Evolutionary conservation across 805 yeast genomes (phyloP).

Genomic region (Cyberlindnera xylosilytica): DNA sequence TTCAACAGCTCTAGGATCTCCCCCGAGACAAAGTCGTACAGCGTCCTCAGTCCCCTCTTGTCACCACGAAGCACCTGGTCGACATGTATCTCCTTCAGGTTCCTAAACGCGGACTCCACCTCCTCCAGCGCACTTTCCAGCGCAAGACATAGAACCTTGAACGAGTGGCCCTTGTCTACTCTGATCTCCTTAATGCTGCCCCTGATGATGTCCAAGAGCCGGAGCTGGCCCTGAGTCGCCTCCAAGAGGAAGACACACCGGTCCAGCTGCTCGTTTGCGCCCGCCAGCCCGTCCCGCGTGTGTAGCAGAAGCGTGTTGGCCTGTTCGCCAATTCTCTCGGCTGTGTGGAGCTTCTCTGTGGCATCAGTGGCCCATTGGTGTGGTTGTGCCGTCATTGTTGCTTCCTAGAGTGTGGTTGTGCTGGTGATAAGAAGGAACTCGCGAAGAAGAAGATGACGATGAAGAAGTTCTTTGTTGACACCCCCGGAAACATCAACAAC

Average conservation of each 20-base stretch:
- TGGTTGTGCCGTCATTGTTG: background rate
- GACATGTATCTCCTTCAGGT: conserved; percentile 23
- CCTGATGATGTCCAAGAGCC: conserved; percentile 33
- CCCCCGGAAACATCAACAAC: background rate
- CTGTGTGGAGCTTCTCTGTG: conserved; percentile 42
- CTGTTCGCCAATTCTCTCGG: conserved; percentile 48
- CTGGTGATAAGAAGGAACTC: background rate
- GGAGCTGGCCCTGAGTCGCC: conserved; percentile 46
- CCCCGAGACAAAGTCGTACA: conserved; percentile 48
- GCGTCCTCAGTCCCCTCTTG: conserved; percentile 11
- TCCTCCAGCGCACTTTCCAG: conserved; percentile 32
- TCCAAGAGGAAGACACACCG: conserved; percentile 42
- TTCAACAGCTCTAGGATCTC: conserved; percentile 29
- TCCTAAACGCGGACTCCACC: conserved; percentile 36
- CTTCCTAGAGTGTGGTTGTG: background rate
- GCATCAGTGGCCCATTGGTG: conserved; percentile 44
- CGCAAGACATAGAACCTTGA: conserved; percentile 14
- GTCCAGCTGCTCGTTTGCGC: conserved; percentile 40
- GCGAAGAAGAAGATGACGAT: too few relatives aligned
- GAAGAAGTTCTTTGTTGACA: too few relatives aligned
- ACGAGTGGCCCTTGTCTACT: conserved; percentile 12
- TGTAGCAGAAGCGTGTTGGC: conserved; percentile 41
- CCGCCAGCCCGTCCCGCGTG: conserved; percentile 35
- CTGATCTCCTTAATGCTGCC: background rate
- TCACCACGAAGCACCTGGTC: conserved; percentile 3